phyloP scores from a whole-genome alignment of 2,329 filamentous ascomycete genomes.

The Escovopsis weberi region DNA sequence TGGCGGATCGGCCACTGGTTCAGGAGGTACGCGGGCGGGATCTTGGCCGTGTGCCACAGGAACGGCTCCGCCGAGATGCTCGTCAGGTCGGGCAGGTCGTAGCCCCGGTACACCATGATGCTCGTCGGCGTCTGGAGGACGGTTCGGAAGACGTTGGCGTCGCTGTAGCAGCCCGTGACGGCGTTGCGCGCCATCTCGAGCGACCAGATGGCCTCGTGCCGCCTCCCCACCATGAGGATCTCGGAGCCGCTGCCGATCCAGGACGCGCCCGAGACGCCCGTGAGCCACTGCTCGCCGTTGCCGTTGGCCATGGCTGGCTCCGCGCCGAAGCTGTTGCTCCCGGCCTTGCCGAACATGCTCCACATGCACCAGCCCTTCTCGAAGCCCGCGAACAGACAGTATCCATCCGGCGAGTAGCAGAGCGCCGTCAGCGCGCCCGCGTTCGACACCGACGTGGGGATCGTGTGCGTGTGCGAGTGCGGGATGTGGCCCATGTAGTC shows the following conservation, averaged over 20 bases:
- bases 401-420: slow-evolving; percentile 85
- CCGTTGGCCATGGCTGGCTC: slow-evolving; percentile 47
- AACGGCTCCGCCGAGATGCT: slow-evolving; percentile 85
- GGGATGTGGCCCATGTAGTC: slow-evolving; percentile 92
- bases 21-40: slow-evolving; percentile 71
- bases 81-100: slow-evolving; percentile 79
- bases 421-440: slow-evolving; percentile 62
- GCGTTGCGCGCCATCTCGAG: slow-evolving; percentile 90
- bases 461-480: slow-evolving; percentile 61
- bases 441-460: slow-evolving; percentile 50
- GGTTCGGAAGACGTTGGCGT: slow-evolving; percentile 79
- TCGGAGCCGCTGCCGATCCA: slow-evolving; percentile 87
- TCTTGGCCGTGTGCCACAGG: slow-evolving; percentile 85
- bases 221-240: slow-evolving; percentile 56
- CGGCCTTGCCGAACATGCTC: slow-evolving; percentile 91
- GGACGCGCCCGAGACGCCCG: slow-evolving; percentile 58
- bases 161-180: slow-evolving; percentile 80
- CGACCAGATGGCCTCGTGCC: slow-evolving; percentile 68
- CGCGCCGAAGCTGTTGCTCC: slow-evolving; percentile 67
- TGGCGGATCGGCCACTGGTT: slow-evolving; percentile 89
- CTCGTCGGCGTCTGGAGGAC: slow-evolving; percentile 78
- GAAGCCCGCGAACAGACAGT: slow-evolving; percentile 89
- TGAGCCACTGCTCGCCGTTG: slow-evolving; percentile 75
- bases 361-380: slow-evolving; percentile 88
- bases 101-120: slow-evolving; percentile 85